These are phyloP conservation scores for Apodospora peruviana DNA, from an alignment of 495 filamentous ascomycete species.

Conservation along the genomic window DNA sequence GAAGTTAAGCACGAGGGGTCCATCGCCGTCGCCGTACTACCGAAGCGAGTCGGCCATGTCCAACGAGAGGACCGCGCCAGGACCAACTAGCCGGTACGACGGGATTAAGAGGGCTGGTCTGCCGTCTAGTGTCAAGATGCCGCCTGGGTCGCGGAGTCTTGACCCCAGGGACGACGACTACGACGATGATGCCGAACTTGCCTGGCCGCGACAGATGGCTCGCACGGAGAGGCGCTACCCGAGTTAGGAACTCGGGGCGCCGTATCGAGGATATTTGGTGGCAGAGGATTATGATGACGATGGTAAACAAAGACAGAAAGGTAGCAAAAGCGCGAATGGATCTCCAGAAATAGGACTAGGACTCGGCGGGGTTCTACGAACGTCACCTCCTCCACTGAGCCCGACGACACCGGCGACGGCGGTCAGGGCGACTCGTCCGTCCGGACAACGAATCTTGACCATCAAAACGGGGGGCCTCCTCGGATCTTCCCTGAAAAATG, in stretches of 20 bases:
- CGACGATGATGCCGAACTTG: not conserved
- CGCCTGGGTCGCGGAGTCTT: too few relatives aligned
- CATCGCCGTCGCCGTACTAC: not conserved
- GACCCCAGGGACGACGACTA: not conserved
- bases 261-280: not conserved
- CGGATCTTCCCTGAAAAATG: not conserved
- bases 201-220: not conserved
- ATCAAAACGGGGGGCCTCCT: not conserved
- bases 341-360: too few relatives aligned
- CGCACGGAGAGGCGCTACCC: not conserved
- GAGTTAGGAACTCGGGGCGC: slow-evolving; percentile 1
- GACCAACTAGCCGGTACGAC: not conserved
- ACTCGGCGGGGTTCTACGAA: too few relatives aligned
- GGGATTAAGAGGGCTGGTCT: not conserved
- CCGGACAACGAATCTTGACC: not conserved
- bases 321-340: too few relatives aligned
- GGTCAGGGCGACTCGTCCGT: too few relatives aligned
- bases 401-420: too few relatives aligned
- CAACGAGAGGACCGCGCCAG: not conserved
- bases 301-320: too few relatives aligned
- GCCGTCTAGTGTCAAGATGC: too few relatives aligned
- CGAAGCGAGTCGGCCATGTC: not conserved
- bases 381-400: too few relatives aligned
- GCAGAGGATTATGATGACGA: not conserved
- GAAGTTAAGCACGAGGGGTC: too few relatives aligned